Base-by-base conservation (phyloP, 139 green algal species). In the Marvania coccoides region DNA sequence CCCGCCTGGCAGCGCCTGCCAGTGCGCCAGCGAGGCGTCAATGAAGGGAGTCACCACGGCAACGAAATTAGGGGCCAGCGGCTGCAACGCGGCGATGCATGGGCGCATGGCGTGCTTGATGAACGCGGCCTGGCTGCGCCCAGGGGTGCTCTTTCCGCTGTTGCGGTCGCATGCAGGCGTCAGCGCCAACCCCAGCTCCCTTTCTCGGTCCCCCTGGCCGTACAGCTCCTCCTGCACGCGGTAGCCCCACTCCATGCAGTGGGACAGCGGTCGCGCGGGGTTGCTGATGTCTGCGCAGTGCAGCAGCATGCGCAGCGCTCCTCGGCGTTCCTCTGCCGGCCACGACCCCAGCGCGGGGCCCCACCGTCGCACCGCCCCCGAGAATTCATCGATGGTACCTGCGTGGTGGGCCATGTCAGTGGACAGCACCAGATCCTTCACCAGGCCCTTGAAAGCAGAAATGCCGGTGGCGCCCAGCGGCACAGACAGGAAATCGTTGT, bases 141-240 rank as follows among this genome's bases (percentile, higher is more conserved):
- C 69, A 65, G 92, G 83, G 55, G 86, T 79, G 14, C 83, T 76
- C 1, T 66, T 77, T 2, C 67, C 61, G 9, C 76, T n/a, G n/a
- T n/a, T n/a, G n/a, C n/a, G 66, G 60, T 91, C 78, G 74, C 89
- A 94, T 56, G 88, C 70, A 3, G 74, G 56, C 2, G 83, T 88
- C 6, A 91, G 73, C 12, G 77, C 31, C 55, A 95, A 46, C 0
- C 81, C 86, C 6, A 69, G 35, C 5, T 42, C 47, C 2, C 65
- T 55, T 76, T 95, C 89, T 53, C 64, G 57, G 55, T 92, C 87
- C 4, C 72, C 78, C 47, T 85, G 75, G 4, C 39, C 39, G 57
- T 75, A 84, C 42, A 78, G 63, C 57, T 85, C 79, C 14, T 77
- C 61, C 7, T 80, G 47, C n/a, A 88, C 65, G 29, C 68, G 54